phyloP scores from a whole-genome alignment of 176 grass and related monocot genomes.

The Rhynchospora breviuscula region DNA sequence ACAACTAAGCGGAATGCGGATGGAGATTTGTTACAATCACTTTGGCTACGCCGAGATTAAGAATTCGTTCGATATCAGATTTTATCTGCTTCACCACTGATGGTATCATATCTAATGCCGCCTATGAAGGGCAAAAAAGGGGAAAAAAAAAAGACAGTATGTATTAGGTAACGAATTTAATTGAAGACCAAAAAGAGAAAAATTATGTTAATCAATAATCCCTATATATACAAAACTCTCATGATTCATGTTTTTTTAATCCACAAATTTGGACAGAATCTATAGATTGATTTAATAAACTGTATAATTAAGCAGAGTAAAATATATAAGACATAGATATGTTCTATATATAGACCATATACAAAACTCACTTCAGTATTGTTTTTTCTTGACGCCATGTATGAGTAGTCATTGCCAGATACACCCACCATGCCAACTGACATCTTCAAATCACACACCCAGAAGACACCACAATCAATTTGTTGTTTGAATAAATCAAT shows the following conservation, averaged over 20 bases:
- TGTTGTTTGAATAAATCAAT: conserved; percentile 58
- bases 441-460: not conserved
- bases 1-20: conserved; percentile 61
- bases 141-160: not conserved
- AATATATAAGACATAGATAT: not conserved
- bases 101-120: conserved; percentile 45
- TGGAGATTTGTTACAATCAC: conserved; percentile 75
- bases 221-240: too few species aligned
- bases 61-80: conserved; percentile 45
- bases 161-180: not conserved
- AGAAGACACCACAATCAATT: not conserved
- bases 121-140: conserved; percentile 17
- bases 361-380: conserved; percentile 32
- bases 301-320: not conserved
- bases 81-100: conserved; percentile 33
- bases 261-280: not conserved
- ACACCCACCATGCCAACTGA: conserved; percentile 41
- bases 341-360: not conserved
- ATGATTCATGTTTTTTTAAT: not conserved
- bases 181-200: not conserved
- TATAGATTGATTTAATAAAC: not conserved
- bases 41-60: conserved; percentile 42
- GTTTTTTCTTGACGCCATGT: conserved; percentile 36
- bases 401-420: conserved; percentile 75
- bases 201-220: too few species aligned